Evolutionary conservation across 305 asterid species (phyloP), one percentile per base, ranked within the genome.

Genomic region (Fraxinus sp.): DNA sequence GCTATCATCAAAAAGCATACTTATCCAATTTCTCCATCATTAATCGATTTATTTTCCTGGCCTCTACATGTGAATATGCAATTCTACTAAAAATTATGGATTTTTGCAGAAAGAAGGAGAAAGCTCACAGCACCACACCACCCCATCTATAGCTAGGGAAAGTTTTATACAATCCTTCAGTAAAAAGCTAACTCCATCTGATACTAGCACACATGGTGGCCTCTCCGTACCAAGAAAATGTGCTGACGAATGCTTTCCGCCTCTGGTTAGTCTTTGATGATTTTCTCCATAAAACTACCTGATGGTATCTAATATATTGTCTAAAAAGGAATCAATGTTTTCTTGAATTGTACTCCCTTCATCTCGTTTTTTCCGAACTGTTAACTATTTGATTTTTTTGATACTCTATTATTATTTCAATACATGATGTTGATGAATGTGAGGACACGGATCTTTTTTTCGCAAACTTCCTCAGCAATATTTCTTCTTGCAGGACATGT

Each of bases 401-500:
- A 62, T 22, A 62, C 16, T 7, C 71, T 62, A 49, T 49, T 55
- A 55, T n/a, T 6, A 55, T 5, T 55, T 18, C 66, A 55, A 55
- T 55, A 55, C 24, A 18, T 55, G 66, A 55, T 55, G 10, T 18
- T 18, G 10, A 55, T n/a, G 24, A 16, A n/a, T n/a, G 66, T 55
- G 9, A 55, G 18, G 66, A 55, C 66, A 5, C 1, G 24, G 20
- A 13, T 26, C 20, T 68, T 11, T 62, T 22, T 26, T 10, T 64
- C 9, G 6, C 33, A 8, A 3, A 22, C 13, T 11, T 64, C 33
- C 5, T 64, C n/a, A 9, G 35, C 73, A 24, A 24, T 57, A 24
- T 59, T 57, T 71, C 66, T 71, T 49, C 36, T 49, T 52, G 59
- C 39, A 73, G 84, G 79, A 81, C 72, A 74, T 30, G 72, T 10